Percentiles rank a stretch among this genome's conserved stretches.
Conservation (phyloP, 495 filamentous ascomycete genomes). For the Sabuloglossum arenarium region DNA sequence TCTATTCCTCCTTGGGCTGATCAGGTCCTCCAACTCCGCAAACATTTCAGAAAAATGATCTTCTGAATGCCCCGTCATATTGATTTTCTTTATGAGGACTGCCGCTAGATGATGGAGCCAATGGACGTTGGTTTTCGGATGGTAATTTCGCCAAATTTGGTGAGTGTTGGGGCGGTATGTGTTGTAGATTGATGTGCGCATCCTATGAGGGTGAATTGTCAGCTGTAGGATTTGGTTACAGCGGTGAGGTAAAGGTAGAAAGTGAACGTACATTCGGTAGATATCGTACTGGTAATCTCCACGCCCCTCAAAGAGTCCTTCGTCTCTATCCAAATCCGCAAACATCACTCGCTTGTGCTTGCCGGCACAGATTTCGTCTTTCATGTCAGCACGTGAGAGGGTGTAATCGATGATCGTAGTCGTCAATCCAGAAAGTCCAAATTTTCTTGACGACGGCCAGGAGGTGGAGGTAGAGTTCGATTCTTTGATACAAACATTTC, state of each 20-base stretch:
- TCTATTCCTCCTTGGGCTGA: not conserved
- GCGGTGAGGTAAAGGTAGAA: not conserved
- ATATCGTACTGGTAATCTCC: conserved; percentile 13
- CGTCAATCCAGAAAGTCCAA: conserved; percentile 48
- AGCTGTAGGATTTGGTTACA: not conserved
- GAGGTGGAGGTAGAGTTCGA: conserved; percentile 17
- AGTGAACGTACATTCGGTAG: conserved; percentile 12
- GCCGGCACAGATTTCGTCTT: not conserved
- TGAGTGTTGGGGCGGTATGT: not conserved
- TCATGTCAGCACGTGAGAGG: conserved; percentile 43
- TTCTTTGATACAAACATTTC: conserved; percentile 59
- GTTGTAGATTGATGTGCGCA: not conserved
- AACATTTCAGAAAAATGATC: not conserved
- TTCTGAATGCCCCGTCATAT: not conserved
- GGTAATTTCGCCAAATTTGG: not conserved
- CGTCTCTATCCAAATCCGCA: conserved; percentile 29
- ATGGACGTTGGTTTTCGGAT: not conserved
- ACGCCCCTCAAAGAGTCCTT: conserved; percentile 20
- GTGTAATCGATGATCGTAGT: conserved; percentile 84
- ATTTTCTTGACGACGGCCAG: conserved; percentile 19
- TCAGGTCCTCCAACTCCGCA: not conserved
- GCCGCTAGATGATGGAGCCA: not conserved
- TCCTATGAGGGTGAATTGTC: not conserved
- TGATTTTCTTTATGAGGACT: not conserved
- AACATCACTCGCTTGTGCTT: conserved; percentile 16